These are phyloP conservation scores for Diaporthe ilicicola DNA, from an alignment of 2,329 filamentous ascomycete genomes.

Conservation along the genomic window DNA sequence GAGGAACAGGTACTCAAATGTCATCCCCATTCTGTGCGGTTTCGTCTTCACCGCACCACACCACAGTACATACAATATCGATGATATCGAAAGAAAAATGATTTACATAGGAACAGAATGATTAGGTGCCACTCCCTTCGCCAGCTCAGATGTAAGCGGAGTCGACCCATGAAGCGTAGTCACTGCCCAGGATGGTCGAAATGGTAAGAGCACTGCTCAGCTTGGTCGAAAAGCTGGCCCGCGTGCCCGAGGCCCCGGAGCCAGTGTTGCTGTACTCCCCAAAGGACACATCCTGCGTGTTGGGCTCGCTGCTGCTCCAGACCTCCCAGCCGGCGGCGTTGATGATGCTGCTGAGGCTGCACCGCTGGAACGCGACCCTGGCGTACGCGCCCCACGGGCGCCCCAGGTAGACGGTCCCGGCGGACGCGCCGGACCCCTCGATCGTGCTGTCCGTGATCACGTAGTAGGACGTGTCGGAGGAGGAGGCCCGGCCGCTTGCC, in stretches of 20 bases:
- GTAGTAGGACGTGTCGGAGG: constrained; percentile 55
- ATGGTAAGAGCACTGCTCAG: constrained; percentile 42
- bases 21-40: neutral
- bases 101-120: neutral
- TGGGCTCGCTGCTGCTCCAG: constrained; percentile 51
- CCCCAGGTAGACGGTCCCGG: constrained; percentile 58
- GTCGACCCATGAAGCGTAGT: constrained; percentile 33
- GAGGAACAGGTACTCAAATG: neutral
- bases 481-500: constrained; percentile 50
- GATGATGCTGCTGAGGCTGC: constrained; percentile 55
- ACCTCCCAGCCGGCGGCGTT: constrained; percentile 60
- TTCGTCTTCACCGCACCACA: neutral
- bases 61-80: neutral
- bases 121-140: neutral
- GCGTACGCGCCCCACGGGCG: constrained; percentile 61
- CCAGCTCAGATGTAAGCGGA: constrained; percentile 27
- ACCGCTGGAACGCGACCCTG: constrained; percentile 58
- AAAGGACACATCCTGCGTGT: constrained; percentile 62
- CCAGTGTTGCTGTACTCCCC: constrained; percentile 62
- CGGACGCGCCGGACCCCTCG: constrained; percentile 46
- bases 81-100: neutral
- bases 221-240: constrained; percentile 56
- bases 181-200: constrained; percentile 40
- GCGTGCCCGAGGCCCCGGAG: constrained; percentile 54
- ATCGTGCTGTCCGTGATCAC: constrained; percentile 63